Percentiles rank a stretch among this genome's conserved stretches.
These are phyloP conservation scores for Oryza rufipogon DNA, from an alignment of 176 grass and related monocot genomes.

Conservation along the genomic window DNA sequence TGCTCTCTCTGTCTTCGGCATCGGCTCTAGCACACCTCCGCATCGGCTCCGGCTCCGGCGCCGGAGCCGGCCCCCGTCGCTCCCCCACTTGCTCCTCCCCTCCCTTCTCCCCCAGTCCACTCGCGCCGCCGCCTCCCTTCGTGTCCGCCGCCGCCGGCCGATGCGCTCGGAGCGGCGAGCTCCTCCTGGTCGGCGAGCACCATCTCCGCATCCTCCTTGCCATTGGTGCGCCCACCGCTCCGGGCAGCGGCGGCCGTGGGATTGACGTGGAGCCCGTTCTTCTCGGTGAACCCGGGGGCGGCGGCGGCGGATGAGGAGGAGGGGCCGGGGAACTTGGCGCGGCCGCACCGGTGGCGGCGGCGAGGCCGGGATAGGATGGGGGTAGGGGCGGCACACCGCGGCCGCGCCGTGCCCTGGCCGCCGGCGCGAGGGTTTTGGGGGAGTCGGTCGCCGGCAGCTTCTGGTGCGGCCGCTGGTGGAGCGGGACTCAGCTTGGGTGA, in stretches of 20 bases:
- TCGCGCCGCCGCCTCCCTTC: too few relatives aligned
- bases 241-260: conserved; percentile 5
- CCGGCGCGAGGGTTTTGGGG: conserved; percentile 43
- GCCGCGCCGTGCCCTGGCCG: neutral
- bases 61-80: too few relatives aligned
- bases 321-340: conserved; percentile 44
- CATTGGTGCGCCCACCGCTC: conserved; percentile 29
- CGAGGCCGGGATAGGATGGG: neutral
- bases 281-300: conserved; percentile 37
- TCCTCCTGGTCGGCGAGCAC: conserved; percentile 74
- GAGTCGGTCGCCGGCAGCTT: neutral
- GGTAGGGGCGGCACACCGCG: neutral
- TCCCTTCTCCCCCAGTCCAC: too few relatives aligned
- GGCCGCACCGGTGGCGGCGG: conserved; percentile 3
- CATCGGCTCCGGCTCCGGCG: too few relatives aligned
- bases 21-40: too few relatives aligned
- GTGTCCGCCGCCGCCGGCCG: neutral
- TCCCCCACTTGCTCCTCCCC: too few relatives aligned
- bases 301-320: conserved; percentile 44
- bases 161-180: conserved; percentile 34
- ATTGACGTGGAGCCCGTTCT: conserved; percentile 60
- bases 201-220: conserved; percentile 64
- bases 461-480: too few relatives aligned
- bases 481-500: too few relatives aligned
- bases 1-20: too few relatives aligned